These are phyloP conservation scores for Trematosphaeria pertusa DNA, from an alignment of 2,329 filamentous ascomycete genomes.

Conservation along the genomic window DNA sequence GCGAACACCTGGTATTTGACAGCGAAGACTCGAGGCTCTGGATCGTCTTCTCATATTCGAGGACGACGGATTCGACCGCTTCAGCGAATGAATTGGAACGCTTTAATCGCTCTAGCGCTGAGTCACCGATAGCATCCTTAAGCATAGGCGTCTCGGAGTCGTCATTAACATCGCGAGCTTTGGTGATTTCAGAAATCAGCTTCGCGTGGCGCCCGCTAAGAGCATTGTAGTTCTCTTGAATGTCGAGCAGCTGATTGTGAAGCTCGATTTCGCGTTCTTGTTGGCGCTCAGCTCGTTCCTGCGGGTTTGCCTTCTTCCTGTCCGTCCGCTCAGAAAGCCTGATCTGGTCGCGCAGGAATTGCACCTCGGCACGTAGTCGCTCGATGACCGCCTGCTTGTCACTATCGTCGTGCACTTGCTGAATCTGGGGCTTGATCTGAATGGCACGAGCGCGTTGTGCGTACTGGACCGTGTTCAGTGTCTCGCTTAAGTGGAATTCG, in stretches of 20 bases:
- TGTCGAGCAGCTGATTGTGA: conserved; percentile 90
- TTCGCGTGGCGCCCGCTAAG: conserved; percentile 94
- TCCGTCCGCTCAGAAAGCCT: conserved; percentile 77
- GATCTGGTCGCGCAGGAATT: conserved; percentile 93
- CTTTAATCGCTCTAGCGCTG: conserved; percentile 84
- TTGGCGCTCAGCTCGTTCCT: conserved; percentile 77
- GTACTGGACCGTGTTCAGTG: conserved; percentile 94
- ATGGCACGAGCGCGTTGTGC: conserved; percentile 95
- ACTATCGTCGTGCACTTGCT: conserved; percentile 84
- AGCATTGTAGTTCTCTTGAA: conserved; percentile 92
- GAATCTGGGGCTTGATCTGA: conserved; percentile 95
- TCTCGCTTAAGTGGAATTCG: conserved; percentile 97
- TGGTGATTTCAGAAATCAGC: conserved; percentile 91
- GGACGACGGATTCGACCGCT: conserved; percentile 92
- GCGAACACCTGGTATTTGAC: conserved; percentile 81
- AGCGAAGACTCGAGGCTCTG: conserved; percentile 91
- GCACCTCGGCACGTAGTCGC: conserved; percentile 88
- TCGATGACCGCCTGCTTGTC: conserved; percentile 96
- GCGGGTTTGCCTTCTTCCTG: conserved; percentile 62
- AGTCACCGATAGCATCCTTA: conserved; percentile 74
- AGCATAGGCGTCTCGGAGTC: conserved; percentile 63
- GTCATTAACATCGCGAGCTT: conserved; percentile 74
- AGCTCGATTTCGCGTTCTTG: conserved; percentile 87
- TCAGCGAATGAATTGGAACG: conserved; percentile 95
- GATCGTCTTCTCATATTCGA: conserved; percentile 99